Percentiles rank a stretch among this genome's conserved stretches.
Evolutionary conservation across 2,329 filamentous ascomycete species (phyloP).

Genomic region (Monosporascus sp.): DNA sequence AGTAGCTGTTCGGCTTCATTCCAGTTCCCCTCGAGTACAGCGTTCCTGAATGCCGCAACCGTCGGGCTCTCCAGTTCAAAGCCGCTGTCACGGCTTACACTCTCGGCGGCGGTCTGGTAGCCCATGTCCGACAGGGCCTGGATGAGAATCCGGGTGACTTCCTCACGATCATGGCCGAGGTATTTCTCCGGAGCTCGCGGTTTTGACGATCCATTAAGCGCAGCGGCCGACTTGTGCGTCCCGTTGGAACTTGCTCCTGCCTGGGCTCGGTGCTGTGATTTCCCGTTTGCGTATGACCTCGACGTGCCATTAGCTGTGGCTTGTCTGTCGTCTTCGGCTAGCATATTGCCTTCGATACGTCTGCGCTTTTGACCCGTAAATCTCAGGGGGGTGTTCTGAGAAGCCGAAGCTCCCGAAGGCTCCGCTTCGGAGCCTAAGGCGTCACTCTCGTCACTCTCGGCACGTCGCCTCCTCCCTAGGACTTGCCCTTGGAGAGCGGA

Average conservation of each 20-base stretch:
- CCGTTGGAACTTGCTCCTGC: conserved; percentile 39
- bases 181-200: conserved; percentile 42
- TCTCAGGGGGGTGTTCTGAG: conserved; percentile 10
- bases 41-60: conserved; percentile 78
- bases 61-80: conserved; percentile 80
- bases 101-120: conserved; percentile 70
- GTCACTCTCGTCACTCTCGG: conserved; percentile 32
- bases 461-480: conserved; percentile 52
- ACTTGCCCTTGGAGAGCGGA: conserved; percentile 29
- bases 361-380: conserved; percentile 51
- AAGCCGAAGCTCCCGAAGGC: conserved; percentile 18
- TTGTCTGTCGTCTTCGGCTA: conserved; percentile 49
- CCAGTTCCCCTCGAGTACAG: conserved; percentile 80
- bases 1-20: conserved; percentile 76
- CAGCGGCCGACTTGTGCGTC: conserved; percentile 36
- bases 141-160: conserved; percentile 87
- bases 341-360: conserved; percentile 54
- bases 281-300: conserved; percentile 52
- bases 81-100: conserved; percentile 74
- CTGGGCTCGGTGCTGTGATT: conserved; percentile 38
- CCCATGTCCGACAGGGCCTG: conserved; percentile 87
- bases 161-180: conserved; percentile 83
- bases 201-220: conserved; percentile 50
- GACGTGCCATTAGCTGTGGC: conserved; percentile 49
- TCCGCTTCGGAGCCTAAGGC: conserved; percentile 10